phyloP scores from a whole-genome alignment of 768 basidiomycete species.

The Xerocomellus chrysenteron region DNA sequence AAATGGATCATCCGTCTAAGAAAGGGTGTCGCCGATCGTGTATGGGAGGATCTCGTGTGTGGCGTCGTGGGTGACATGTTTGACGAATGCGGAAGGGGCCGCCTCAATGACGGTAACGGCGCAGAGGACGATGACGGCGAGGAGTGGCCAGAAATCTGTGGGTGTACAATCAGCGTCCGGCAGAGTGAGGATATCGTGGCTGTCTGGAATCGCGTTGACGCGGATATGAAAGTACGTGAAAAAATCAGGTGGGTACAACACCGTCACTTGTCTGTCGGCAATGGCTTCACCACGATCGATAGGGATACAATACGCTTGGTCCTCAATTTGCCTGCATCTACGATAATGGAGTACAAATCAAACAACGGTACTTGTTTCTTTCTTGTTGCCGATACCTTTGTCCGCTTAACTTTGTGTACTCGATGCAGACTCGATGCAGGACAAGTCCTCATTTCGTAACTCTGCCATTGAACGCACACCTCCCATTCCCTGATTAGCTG shows the following conservation, averaged over 20 bases:
- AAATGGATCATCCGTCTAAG: slow-evolving; percentile 94
- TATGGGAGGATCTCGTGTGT: slow-evolving; percentile 89
- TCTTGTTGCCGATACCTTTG: not conserved
- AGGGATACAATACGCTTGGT: slow-evolving; percentile 82
- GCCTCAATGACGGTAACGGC: slow-evolving; percentile 36
- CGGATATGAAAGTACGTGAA: slow-evolving; percentile 71
- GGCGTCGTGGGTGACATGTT: slow-evolving; percentile 92
- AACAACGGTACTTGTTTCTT: slow-evolving; percentile 63
- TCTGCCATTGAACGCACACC: slow-evolving; percentile 51
- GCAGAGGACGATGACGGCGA: slow-evolving; percentile 37
- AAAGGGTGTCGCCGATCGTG: slow-evolving; percentile 85
- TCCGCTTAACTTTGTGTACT: slow-evolving; percentile 1
- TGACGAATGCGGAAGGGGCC: slow-evolving; percentile 51
- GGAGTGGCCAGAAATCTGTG: slow-evolving; percentile 84
- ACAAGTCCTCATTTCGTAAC: slow-evolving; percentile 82
- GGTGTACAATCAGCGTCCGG: slow-evolving; percentile 91
- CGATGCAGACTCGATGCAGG: slow-evolving; percentile 77
- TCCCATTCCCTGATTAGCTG: slow-evolving; percentile 14
- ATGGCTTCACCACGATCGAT: slow-evolving; percentile 1
- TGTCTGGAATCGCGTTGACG: slow-evolving; percentile 87
- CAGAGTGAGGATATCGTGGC: slow-evolving; percentile 93
- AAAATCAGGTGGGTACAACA: slow-evolving; percentile 66
- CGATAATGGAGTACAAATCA: slow-evolving; percentile 93
- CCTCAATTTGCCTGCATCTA: slow-evolving; percentile 71
- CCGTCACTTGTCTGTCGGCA: slow-evolving; percentile 28